phyloP scores from a whole-genome alignment of 2,329 filamentous ascomycete genomes.

The Aciculosporium take region DNA sequence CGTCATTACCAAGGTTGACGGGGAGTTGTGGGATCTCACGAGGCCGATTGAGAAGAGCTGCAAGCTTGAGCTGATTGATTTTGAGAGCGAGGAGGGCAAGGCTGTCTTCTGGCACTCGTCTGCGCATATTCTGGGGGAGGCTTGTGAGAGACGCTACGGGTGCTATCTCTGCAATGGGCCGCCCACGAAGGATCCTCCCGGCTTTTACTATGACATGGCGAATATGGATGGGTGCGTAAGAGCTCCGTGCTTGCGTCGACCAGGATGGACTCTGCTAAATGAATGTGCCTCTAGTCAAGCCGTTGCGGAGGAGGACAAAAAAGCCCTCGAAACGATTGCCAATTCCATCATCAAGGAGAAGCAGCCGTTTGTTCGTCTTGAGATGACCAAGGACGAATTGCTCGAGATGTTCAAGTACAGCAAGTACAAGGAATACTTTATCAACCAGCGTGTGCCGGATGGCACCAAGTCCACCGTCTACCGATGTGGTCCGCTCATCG shows the following conservation, averaged over 20 bases:
- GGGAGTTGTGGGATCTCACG: conserved; percentile 81
- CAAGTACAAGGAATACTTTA: conserved; percentile 97
- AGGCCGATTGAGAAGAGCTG: conserved; percentile 79
- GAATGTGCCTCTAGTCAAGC: conserved; percentile 42
- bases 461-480: conserved; percentile 90
- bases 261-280: background rate
- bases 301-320: conserved; percentile 69
- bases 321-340: conserved; percentile 68
- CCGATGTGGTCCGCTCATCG: conserved; percentile 82
- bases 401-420: conserved; percentile 94
- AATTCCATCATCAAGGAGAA: conserved; percentile 87
- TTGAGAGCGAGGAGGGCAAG: conserved; percentile 52
- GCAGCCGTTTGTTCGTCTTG: conserved; percentile 82
- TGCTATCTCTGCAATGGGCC: conserved; percentile 91
- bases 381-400: conserved; percentile 78
- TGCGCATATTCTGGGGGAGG: conserved; percentile 91
- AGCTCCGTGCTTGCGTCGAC: no score
- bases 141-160: conserved; percentile 76
- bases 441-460: conserved; percentile 55
- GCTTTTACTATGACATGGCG: conserved; percentile 97
- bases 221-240: conserved; percentile 26
- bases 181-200: conserved; percentile 59
- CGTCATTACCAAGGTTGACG: conserved; percentile 75
- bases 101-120: conserved; percentile 97
- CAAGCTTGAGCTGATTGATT: conserved; percentile 71